A percentile compares a stretch with the other conserved stretches of the same genome.
These are phyloP conservation scores for Cinchona pubescens DNA, from an alignment of 257 asterid species.

Conservation along the genomic window DNA sequence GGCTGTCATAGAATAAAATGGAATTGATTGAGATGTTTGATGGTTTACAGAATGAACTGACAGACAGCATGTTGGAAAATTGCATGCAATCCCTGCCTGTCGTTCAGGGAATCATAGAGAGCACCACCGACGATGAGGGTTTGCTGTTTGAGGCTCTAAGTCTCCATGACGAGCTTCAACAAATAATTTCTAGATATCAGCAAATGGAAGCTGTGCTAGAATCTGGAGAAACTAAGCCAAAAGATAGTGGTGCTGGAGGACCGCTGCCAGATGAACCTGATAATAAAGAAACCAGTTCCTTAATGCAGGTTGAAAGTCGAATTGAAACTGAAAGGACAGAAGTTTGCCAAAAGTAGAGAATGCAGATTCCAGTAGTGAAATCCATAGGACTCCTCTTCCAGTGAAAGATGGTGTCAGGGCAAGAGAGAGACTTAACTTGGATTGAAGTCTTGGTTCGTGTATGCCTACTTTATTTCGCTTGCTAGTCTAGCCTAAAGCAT, in stretches of 20 bases:
- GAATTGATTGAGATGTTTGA: neutral
- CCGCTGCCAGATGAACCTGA: conserved; percentile 30
- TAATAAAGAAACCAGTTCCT: conserved; percentile 24
- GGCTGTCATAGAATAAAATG: neutral
- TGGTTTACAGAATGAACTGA: conserved; percentile 67
- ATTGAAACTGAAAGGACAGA: conserved; percentile 27
- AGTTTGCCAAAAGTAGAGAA: conserved; percentile 21
- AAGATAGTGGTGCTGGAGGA: conserved; percentile 23
- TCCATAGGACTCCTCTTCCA: conserved; percentile 2
- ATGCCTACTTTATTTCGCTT: neutral
- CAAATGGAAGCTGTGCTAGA: conserved; percentile 55
- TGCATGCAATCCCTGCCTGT: conserved; percentile 70
- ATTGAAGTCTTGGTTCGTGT: conserved; percentile 23
- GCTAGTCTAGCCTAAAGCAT: neutral
- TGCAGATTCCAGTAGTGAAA: conserved; percentile 23
- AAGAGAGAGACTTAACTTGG: conserved; percentile 11
- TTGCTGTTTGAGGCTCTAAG: conserved; percentile 83
- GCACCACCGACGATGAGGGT: conserved; percentile 71
- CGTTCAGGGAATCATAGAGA: conserved; percentile 69
- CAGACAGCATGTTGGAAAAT: conserved; percentile 61
- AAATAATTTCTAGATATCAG: conserved; percentile 44
- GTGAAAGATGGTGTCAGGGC: conserved; percentile 4
- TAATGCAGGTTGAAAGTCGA: conserved; percentile 18
- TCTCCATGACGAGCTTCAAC: conserved; percentile 82
- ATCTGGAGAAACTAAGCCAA: conserved; percentile 29